Evolutionary conservation across 345 rosid genomes (phyloP).

Genomic region (Garcia nutans): DNA sequence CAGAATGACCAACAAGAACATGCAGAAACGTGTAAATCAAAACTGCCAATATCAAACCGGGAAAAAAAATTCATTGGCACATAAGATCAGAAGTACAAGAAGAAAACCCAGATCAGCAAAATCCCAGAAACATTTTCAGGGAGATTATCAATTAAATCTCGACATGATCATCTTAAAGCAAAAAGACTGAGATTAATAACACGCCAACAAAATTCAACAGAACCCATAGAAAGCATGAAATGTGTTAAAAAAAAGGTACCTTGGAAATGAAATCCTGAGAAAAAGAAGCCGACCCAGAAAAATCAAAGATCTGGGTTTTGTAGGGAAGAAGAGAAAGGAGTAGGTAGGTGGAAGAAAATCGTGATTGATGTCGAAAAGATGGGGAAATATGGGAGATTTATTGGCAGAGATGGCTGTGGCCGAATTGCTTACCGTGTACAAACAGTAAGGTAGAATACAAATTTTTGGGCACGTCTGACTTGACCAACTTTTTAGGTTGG

Average conservation of each 20-base stretch:
- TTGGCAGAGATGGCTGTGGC: not conserved
- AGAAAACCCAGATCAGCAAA: conserved; percentile 18
- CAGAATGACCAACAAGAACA: conserved; percentile 5
- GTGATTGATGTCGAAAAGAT: not conserved
- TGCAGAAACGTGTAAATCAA: conserved; percentile 8
- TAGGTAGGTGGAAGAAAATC: not conserved
- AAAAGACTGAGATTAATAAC: not conserved
- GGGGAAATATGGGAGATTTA: not conserved
- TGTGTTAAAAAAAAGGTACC: conserved; percentile 13
- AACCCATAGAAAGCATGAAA: not conserved
- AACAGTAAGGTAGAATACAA: not conserved
- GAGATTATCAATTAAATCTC: not conserved
- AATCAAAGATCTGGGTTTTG: conserved; percentile 30
- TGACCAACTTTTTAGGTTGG: conserved; percentile 17
- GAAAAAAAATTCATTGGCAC: not conserved
- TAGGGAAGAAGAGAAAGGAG: not conserved
- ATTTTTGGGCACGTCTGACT: conserved; percentile 30
- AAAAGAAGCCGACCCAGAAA: conserved; percentile 1
- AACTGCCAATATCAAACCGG: conserved; percentile 2
- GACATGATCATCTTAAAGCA: not conserved
- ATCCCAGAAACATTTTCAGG: not conserved
- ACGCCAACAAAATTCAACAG: not conserved
- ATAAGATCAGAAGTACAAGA: not conserved
- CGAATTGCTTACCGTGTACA: not conserved
- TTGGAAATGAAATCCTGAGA: conserved; percentile 1